Evolutionary conservation across 805 yeast species (phyloP).

Genomic region (Ascoidea tarda): DNA sequence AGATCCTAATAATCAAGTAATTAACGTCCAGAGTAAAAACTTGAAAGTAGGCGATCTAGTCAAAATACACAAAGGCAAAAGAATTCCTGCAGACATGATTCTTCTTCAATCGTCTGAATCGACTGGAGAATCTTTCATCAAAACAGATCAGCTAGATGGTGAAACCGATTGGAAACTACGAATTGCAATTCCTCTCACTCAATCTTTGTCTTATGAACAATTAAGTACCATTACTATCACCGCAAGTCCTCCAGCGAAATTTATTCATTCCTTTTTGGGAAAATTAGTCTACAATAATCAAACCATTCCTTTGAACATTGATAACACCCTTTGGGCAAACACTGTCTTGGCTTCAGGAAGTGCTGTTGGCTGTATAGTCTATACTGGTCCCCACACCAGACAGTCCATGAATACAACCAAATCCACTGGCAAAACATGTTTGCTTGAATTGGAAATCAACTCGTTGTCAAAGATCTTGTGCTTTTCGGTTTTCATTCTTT

Average conservation of each 20-base stretch:
- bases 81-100: constrained; percentile 91
- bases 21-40: constrained; percentile 36
- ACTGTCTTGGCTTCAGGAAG: constrained; percentile 93
- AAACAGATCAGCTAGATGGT: constrained; percentile 97
- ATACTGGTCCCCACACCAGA: constrained; percentile 88
- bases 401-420: constrained; percentile 88
- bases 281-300: constrained; percentile 45
- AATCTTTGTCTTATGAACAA: constrained; percentile 35
- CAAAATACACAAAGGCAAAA: constrained; percentile 58
- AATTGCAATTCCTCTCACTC: constrained; percentile 64
- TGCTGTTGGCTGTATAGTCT: constrained; percentile 76
- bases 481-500: constrained; percentile 67
- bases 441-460: constrained; percentile 85
- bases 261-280: constrained; percentile 74
- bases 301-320: constrained; percentile 59
- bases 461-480: constrained; percentile 78
- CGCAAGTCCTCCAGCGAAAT: constrained; percentile 72
- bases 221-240: constrained; percentile 41
- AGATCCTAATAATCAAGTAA: constrained; percentile 13
- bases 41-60: constrained; percentile 82
- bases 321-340: constrained; percentile 96
- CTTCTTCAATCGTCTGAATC: constrained; percentile 70
- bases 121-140: constrained; percentile 80
- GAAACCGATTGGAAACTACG: constrained; percentile 98
- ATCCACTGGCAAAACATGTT: constrained; percentile 78